Evolutionary conservation across 2,329 filamentous ascomycete genomes (phyloP).

Genomic region (Davidsoniella eucalypti): DNA sequence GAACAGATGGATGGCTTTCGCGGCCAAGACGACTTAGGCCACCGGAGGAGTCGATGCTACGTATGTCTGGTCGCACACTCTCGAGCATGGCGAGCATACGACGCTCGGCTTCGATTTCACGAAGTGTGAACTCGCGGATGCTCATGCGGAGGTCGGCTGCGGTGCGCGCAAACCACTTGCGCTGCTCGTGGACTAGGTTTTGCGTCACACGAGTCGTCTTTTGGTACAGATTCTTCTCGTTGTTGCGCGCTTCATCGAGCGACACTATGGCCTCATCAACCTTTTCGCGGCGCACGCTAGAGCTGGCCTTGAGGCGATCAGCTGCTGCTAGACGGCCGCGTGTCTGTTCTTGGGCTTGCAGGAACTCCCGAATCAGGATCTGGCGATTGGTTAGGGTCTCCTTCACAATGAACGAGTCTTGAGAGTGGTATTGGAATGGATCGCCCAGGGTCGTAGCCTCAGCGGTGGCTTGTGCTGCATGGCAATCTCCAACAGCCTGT

Average conservation of each 20-base stretch:
- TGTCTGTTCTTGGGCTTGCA: slow-evolving; percentile 77
- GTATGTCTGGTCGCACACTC: slow-evolving; percentile 79
- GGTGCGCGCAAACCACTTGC: slow-evolving; percentile 80
- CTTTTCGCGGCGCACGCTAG: slow-evolving; percentile 81
- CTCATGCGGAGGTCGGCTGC: slow-evolving; percentile 66
- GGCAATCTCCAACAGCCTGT: slow-evolving; percentile 85
- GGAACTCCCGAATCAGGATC: slow-evolving; percentile 81
- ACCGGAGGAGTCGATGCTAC: slow-evolving; percentile 78
- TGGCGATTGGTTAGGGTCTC: slow-evolving; percentile 96
- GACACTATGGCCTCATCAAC: slow-evolving; percentile 92
- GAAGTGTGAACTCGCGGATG: slow-evolving; percentile 81
- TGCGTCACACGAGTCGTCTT: slow-evolving; percentile 82
- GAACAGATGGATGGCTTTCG: slow-evolving; percentile 61
- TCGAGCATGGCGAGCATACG: slow-evolving; percentile 86
- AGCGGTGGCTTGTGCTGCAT: slow-evolving; percentile 88
- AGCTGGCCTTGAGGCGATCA: slow-evolving; percentile 73
- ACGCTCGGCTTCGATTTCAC: slow-evolving; percentile 89
- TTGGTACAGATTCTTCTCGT: slow-evolving; percentile 64
- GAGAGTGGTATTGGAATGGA: slow-evolving; percentile 84
- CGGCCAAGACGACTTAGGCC: slow-evolving; percentile 79
- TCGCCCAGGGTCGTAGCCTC: slow-evolving; percentile 92
- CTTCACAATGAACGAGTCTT: slow-evolving; percentile 94
- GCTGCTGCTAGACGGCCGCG: slow-evolving; percentile 71
- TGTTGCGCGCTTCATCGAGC: slow-evolving; percentile 70
- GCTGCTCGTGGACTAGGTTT: slow-evolving; percentile 75